Evolutionary conservation across 129 eudicot species (phyloP), one percentile per base, ranked within the genome.

Genomic region (Artemisia annua): DNA sequence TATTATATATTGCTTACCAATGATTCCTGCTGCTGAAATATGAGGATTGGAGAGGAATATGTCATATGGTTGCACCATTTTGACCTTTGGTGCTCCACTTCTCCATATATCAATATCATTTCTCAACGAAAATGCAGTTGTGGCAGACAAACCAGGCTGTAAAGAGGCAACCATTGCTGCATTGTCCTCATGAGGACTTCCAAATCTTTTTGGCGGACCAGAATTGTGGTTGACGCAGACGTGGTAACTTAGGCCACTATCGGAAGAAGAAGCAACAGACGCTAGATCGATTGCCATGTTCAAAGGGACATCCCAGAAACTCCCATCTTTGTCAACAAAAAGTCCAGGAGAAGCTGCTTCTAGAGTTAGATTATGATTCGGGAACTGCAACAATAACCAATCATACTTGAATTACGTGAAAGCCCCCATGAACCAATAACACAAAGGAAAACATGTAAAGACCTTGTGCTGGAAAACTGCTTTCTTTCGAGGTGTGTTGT

Each of bases 381-480:
- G 87, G 75, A 92, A 89, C 98, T 92, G 92, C 87, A 89, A 80
- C 63, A 52, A 30, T 57, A 58, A 46, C 13, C 51, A 50, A 3
- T 49, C 22, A n/a, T 30, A 77, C 48, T 28, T 50, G 44, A 19
- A 51, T 30, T 28, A 70, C 7, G 53, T 39, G 48, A 58, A 54
- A 67, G 48, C 53, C 60, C 57, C 46, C 46, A 7, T 44, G 57
- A 56, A 48, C 73, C 59, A 49, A 67, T 46, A 39, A 39, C 46
- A 28, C 32, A 58, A 48, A 67, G 61, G 18, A 39, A 39, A 39
- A 39, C 11, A 39, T 39, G 11, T 39, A 39, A 39, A 39, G 46
- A 39, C 98, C 98, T 89, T 87, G 86, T 89, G 96, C 76, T 85
- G 88, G 76, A 92, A 79, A 76, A 92, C 79, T 24, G 92, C 92